These are phyloP conservation scores for Amauroascus niger DNA, from an alignment of 2,329 filamentous ascomycete species.

Conservation along the genomic window DNA sequence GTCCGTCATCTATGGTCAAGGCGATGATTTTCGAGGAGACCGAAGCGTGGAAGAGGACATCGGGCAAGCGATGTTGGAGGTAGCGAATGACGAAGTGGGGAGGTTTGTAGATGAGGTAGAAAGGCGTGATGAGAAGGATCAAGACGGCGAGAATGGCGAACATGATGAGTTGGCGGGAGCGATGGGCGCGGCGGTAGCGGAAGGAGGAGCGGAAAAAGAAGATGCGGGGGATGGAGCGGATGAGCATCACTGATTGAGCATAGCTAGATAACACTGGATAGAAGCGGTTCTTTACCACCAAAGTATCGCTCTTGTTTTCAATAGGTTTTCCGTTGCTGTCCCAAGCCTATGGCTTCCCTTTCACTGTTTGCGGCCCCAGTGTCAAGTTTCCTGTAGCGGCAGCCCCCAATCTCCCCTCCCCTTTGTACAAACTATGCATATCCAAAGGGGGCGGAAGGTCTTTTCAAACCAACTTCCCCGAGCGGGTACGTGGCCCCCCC, in stretches of 20 bases:
- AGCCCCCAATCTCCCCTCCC: too few species aligned
- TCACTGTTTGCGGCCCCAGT: too few species aligned
- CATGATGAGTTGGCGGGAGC: slow-evolving; percentile 2
- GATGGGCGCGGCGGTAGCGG: slow-evolving; percentile 4
- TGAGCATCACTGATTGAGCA: slow-evolving; percentile 1
- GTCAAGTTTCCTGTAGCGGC: too few species aligned
- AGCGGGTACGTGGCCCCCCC: too few species aligned
- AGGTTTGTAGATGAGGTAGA: slow-evolving; percentile 73
- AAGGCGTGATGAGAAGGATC: slow-evolving; percentile 23
- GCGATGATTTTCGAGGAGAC: slow-evolving; percentile 57
- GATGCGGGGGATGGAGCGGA: slow-evolving; percentile 2
- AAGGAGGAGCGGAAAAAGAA: slow-evolving; percentile 6
- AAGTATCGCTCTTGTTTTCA: too few species aligned
- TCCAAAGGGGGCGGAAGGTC: too few species aligned
- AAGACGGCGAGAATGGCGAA: slow-evolving; percentile 6
- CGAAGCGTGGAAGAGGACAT: slow-evolving; percentile 64
- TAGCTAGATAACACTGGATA: too few species aligned
- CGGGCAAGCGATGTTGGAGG: slow-evolving; percentile 62
- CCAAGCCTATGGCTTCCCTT: too few species aligned
- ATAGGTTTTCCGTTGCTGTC: too few species aligned
- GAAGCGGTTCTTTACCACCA: too few species aligned
- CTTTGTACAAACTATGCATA: too few species aligned
- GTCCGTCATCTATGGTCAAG: slow-evolving; percentile 79
- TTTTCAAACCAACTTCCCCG: too few species aligned
- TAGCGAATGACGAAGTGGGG: slow-evolving; percentile 60